Evolutionary conservation across 1,284 basidiomycete species (phyloP).

Genomic region (Ganoderma leucocontextum): DNA sequence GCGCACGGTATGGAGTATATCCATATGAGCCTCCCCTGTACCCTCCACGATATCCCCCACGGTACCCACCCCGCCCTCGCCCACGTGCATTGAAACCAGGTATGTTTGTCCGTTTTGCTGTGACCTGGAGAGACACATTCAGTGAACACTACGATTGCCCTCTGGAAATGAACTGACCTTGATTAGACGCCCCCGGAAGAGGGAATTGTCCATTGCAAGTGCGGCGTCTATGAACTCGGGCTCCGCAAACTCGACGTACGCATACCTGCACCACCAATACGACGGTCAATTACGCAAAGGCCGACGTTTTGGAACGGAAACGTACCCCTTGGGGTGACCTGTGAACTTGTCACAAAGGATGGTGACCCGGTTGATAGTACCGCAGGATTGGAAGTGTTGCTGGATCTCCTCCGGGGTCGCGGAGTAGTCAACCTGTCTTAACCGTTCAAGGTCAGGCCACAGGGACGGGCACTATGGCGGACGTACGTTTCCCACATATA

Average conservation of each 20-base stretch:
- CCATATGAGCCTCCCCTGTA: slow-evolving; percentile 61
- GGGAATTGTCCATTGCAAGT: slow-evolving; percentile 92
- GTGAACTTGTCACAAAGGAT: slow-evolving; percentile 99
- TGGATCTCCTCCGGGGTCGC: slow-evolving; percentile 99
- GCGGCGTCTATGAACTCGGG: slow-evolving; percentile 94
- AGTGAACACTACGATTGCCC: neutral
- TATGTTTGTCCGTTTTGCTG: slow-evolving; percentile 91
- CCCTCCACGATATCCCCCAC: slow-evolving; percentile 78
- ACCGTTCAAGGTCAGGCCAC: slow-evolving; percentile 17
- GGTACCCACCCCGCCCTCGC: slow-evolving; percentile 65
- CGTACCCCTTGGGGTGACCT: slow-evolving; percentile 98
- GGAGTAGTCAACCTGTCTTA: slow-evolving; percentile 90
- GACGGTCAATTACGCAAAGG: neutral
- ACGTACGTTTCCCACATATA: slow-evolving; percentile 97
- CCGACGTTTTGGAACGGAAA: slow-evolving; percentile 18
- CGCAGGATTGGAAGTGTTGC: slow-evolving; percentile 96
- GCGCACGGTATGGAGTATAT: slow-evolving; percentile 81
- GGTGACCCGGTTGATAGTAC: slow-evolving; percentile 98
- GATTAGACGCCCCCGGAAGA: slow-evolving; percentile 93
- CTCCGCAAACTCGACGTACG: slow-evolving; percentile 99
- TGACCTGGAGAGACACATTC: slow-evolving; percentile 66
- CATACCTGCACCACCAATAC: slow-evolving; percentile 69
- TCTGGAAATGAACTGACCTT: slow-evolving; percentile 62
- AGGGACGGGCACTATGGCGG: neutral
- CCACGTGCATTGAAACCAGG: slow-evolving; percentile 86